Base-by-base conservation (phyloP, 1,284 basidiomycete genomes). In the Malassezia caprae region DNA sequence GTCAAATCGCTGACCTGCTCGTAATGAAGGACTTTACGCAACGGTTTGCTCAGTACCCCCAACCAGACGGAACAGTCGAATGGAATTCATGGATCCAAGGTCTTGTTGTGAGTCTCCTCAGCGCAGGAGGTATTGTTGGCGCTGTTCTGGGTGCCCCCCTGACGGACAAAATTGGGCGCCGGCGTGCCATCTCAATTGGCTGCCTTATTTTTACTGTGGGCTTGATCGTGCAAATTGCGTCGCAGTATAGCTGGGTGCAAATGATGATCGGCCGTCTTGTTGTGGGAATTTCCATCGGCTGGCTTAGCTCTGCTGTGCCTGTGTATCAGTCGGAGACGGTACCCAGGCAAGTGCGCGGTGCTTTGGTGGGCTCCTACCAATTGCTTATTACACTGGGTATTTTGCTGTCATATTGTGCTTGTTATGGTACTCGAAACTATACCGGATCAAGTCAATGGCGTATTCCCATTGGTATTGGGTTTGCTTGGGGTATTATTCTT, bases 1-100 rank as follows among this genome's bases (percentile, higher is more conserved):
- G 86, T 39, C 85, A 87, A 72, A 87, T 88, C 59, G 82, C 82
- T 30, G 84, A 86, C 68, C 83, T 88, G 58, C 77, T 86, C 17
- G 77, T 85, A 68, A 87, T 88, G 84, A 64, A 78, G 2, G 84
- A 87, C 75, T 87, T 87, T 73, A 76, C 80, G 31, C 72, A 78
- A 4, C 82, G 84, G 13, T 87, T 87, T 61, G 83, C 62, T 10
- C 62, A 49, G 40, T 28, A 8, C 8, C 19, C 2, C 31, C 26
- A 26, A 10, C 35, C 27, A 17, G 27, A 35, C 26, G 10, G 24
- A 0, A 45, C 58, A 3, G 58, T 57, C 2, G 60, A 62, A 47
- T 63, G 65, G 64, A 63, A 69, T 53, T 34, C 67, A 43, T 73
- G 59, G 65, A 53, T 76, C 63, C 66, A 76, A 50, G 78, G 78